Conservation (phyloP, 2,329 filamentous ascomycete species). For the Botryotinia calthae region DNA sequence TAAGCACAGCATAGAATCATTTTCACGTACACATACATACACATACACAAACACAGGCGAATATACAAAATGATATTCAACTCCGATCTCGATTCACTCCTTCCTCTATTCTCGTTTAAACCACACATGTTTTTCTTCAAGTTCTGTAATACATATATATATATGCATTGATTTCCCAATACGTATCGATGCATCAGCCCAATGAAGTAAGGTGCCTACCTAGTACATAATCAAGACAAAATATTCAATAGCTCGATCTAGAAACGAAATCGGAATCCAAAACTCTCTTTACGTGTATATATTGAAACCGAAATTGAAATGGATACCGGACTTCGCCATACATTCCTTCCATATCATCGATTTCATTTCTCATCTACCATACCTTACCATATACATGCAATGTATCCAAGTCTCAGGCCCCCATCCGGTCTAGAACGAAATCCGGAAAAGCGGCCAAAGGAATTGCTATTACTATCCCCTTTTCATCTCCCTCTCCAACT, state of each 20-base stretch:
- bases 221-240: neutral
- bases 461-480: neutral
- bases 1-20: neutral
- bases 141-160: neutral
- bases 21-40: neutral
- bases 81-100: no score
- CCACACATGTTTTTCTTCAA: neutral
- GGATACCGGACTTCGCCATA: neutral
- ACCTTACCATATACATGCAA: neutral
- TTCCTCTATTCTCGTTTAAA: no score
- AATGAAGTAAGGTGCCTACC: neutral
- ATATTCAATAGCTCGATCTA: neutral
- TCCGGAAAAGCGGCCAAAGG: neutral
- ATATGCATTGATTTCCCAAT: neutral
- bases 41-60: neutral
- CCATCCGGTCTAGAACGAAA: neutral
- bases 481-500: neutral
- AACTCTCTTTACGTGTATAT: neutral
- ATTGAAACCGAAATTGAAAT: neutral
- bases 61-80: no score
- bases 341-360: neutral
- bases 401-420: neutral
- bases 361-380: neutral
- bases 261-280: no score
- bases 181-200: fast-evolving